These are phyloP conservation scores for Canavalia gladiata DNA, from an alignment of 306 rosid genomes.

Conservation along the genomic window DNA sequence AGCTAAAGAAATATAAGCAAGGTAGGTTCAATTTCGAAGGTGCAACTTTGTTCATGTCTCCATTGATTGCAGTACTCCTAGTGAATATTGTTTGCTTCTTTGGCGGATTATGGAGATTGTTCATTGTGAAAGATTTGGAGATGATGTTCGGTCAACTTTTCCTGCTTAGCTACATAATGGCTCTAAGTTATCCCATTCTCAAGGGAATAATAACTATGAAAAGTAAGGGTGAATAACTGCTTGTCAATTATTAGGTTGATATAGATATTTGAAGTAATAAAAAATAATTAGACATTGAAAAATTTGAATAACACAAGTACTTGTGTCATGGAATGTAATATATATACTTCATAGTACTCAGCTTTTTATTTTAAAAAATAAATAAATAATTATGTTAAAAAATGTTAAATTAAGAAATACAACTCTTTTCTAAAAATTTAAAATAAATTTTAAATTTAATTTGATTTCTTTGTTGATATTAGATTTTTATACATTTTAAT, in stretches of 20 bases:
- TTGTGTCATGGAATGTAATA: too few species aligned
- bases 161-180: conserved; percentile 45
- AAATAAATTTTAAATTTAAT: too few species aligned
- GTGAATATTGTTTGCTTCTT: conserved; percentile 51
- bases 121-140: conserved; percentile 40
- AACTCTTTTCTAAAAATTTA: too few species aligned
- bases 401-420: too few species aligned
- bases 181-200: conserved; percentile 54
- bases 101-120: conserved; percentile 51
- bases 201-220: conserved; percentile 47
- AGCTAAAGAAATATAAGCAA: conserved; percentile 54
- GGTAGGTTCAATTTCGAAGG: conserved; percentile 66
- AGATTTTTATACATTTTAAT: too few species aligned
- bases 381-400: too few species aligned
- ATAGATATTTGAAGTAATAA: background rate
- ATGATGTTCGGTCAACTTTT: conserved; percentile 55
- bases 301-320: too few species aligned
- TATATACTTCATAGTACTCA: too few species aligned
- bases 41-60: conserved; percentile 61
- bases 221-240: conserved; percentile 37
- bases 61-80: conserved; percentile 50
- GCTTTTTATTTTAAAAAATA: too few species aligned
- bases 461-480: too few species aligned
- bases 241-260: background rate
- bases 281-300: too few species aligned